phyloP scores from a whole-genome alignment of 2,329 filamentous ascomycete genomes.

The Hypoxylon sp. region DNA sequence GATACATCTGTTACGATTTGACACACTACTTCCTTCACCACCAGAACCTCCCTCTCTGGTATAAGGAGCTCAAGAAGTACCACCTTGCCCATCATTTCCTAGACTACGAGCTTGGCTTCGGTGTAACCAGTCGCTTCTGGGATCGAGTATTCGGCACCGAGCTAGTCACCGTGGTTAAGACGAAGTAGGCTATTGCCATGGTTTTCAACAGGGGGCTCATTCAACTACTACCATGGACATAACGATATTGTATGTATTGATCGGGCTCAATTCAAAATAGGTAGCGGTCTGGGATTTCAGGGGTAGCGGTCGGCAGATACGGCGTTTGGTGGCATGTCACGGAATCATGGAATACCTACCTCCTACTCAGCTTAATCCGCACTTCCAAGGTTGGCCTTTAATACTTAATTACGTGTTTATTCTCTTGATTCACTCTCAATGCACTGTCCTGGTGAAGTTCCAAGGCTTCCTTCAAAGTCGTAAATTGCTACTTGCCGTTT shows the following conservation, averaged over 20 bases:
- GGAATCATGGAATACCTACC: slow-evolving; percentile 31
- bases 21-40: slow-evolving; percentile 99
- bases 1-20: slow-evolving; percentile 95
- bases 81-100: slow-evolving; percentile 98
- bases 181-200: slow-evolving; percentile 40
- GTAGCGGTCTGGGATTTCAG: slow-evolving; percentile 21
- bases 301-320: slow-evolving; percentile 29
- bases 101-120: slow-evolving; percentile 97
- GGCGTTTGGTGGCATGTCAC: slow-evolving; percentile 38
- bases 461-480: neutral
- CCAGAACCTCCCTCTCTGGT: slow-evolving; percentile 89
- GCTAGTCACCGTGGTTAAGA: slow-evolving; percentile 64
- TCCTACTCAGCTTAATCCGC: slow-evolving; percentile 34
- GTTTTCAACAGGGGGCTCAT: slow-evolving; percentile 6
- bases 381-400: slow-evolving; percentile 23
- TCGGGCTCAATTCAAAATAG: slow-evolving; percentile 28
- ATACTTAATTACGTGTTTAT: slow-evolving; percentile 23
- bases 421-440: neutral
- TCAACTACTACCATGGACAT: slow-evolving; percentile 4
- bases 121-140: slow-evolving; percentile 97
- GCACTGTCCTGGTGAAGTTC: slow-evolving; percentile 7
- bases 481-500: neutral
- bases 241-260: slow-evolving; percentile 28
- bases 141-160: slow-evolving; percentile 93
- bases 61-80: slow-evolving; percentile 95